Base-by-base conservation (phyloP, 345 rosid species). In the Eucalyptus pumila region DNA sequence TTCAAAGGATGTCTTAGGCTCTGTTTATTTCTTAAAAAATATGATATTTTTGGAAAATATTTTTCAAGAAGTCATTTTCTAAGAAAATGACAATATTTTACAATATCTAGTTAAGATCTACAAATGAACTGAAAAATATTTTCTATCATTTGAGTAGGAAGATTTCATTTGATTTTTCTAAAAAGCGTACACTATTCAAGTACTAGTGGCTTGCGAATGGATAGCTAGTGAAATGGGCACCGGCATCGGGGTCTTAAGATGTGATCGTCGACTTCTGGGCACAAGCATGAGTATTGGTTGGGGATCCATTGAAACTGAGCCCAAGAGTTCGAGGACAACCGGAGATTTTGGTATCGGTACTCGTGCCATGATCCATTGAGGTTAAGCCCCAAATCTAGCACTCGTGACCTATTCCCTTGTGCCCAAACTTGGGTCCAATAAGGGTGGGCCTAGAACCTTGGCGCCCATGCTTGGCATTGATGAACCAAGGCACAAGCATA, bases 211-310 rank as follows among this genome's bases (percentile, higher is more conserved):
- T 56, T 23, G 30, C 6, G 3, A 24, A 56, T 56, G 30, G 62
- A 56, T 56, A 56, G 62, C 62, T 26, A 56, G 5, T 56, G 13
- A 56, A 56, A 24, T 56, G 13, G 6, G 13, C 62, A 23, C 3
- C 1, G 3, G 0, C 62, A 56, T 56, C 0, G 0, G 3, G 62
- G 30, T 52, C 58, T 52, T 24, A 56, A 56, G 62, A 23, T 24
- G 3, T 9, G 0, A 56, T 56, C 2, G 0, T 23, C 1, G 27
- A 56, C 62, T 56, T 24, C 0, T 9, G 6, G 30, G 3, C 62
- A 56, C 3, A 1, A 56, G 27, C 30, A 56, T 23, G 30, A 12
- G 30, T 56, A 56, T 56, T 56, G 62, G 27, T 56, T 1, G 0
- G 0, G 62, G 62, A 56, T 56, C 62, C 62, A 56, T 56, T 5